phyloP scores from a whole-genome alignment of 805 yeast species.

The Cyberlindnera lachancei region DNA sequence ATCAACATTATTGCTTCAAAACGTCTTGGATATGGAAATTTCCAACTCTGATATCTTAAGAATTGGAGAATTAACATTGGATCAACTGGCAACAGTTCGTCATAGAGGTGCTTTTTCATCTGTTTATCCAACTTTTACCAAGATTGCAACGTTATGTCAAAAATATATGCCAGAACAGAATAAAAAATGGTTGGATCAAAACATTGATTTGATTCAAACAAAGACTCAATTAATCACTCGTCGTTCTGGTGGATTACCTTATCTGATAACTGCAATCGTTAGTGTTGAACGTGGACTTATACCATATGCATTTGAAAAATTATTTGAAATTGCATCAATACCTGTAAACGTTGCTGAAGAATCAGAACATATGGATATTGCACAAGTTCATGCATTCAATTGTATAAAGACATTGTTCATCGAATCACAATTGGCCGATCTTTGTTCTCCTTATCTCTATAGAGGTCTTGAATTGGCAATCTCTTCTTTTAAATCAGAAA shows the following conservation, averaged over 20 bases:
- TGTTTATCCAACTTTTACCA: conserved; percentile 71
- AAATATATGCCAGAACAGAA: conserved; percentile 34
- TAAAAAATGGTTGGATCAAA: conserved; percentile 50
- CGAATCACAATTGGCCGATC: conserved; percentile 58
- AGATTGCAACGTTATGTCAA: conserved; percentile 56
- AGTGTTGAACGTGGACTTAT: conserved; percentile 36
- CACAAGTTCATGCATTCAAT: conserved; percentile 92
- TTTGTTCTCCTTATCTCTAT: conserved; percentile 45
- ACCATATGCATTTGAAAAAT: conserved; percentile 39
- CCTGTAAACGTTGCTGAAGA: conserved; percentile 42
- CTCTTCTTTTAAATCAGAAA: conserved; percentile 49
- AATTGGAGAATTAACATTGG: conserved; percentile 49
- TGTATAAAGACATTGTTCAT: conserved; percentile 68
- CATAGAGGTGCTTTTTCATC: conserved; percentile 93
- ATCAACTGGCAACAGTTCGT: conserved; percentile 64
- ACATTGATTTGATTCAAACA: conserved; percentile 41
- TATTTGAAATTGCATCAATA: conserved; percentile 46
- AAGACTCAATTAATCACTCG: conserved; percentile 71
- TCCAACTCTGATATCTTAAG: conserved; percentile 19
- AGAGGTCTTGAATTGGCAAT: conserved; percentile 56
- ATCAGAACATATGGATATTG: conserved; percentile 56
- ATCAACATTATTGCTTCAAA: conserved; percentile 47
- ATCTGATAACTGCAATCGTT: conserved; percentile 66
- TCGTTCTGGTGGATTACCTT: conserved; percentile 91
- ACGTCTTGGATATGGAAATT: conserved; percentile 29